A percentile compares a stretch with the other conserved stretches of the same genome.
Conservation (phyloP, 1,284 basidiomycete genomes). For the Malassezia japonica region DNA sequence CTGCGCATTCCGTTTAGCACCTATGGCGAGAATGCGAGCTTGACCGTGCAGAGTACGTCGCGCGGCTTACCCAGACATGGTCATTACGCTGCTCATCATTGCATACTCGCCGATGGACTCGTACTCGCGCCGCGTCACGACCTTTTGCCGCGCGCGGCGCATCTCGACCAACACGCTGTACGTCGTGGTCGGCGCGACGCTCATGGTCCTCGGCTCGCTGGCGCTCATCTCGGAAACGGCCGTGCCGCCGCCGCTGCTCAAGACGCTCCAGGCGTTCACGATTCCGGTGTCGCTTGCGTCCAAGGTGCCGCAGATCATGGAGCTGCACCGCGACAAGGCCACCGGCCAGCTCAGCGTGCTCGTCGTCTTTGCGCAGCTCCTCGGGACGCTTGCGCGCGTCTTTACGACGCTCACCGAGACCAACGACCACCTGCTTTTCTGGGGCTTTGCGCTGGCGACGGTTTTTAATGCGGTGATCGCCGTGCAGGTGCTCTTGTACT, state of each 20-base stretch:
- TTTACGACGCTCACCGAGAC: conserved; percentile 48
- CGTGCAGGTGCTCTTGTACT: conserved; percentile 40
- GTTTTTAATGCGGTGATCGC: conserved; percentile 46
- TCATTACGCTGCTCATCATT: conserved; percentile 44
- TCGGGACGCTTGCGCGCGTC: conserved; percentile 41
- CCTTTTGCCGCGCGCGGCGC: conserved; percentile 5
- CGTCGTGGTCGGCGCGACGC: conserved; percentile 58
- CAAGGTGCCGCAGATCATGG: conserved; percentile 46
- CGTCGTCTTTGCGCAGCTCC: conserved; percentile 45
- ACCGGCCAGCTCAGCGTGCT: conserved; percentile 43
- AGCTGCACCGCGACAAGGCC: conserved; percentile 38
- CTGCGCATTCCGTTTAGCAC: conserved; percentile 83
- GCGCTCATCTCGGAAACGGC: conserved; percentile 30
- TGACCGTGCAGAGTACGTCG: conserved; percentile 41
- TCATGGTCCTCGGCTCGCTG: conserved; percentile 71
- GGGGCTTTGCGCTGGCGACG: conserved; percentile 43
- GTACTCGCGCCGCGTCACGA: conserved; percentile 22
- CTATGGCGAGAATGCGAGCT: conserved; percentile 57
- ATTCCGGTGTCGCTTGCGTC: conserved; percentile 44
- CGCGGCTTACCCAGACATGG: conserved; percentile 24
- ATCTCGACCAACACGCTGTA: conserved; percentile 15
- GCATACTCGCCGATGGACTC: conserved; percentile 34
- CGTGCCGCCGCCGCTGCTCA: conserved; percentile 24
- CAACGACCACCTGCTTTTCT: conserved; percentile 41
- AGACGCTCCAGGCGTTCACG: conserved; percentile 35